Evolutionary conservation across 164 flowering plant genomes (phyloP).

Genomic region (Liquidambar formosana): DNA sequence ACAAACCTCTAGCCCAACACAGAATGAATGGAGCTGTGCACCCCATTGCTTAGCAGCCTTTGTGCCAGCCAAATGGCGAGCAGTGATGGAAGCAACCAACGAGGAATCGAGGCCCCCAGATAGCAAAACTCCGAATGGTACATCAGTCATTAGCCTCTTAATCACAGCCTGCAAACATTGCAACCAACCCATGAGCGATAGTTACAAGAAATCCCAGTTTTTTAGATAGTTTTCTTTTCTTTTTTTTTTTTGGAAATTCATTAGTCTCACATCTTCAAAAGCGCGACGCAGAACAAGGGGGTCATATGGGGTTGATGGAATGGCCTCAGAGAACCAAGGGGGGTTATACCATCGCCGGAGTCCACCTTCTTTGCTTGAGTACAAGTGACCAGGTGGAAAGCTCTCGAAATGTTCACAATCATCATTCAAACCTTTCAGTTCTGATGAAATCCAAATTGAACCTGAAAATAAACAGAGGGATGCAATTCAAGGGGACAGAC

Average conservation of each 20-base stretch:
- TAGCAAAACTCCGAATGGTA: conserved; percentile 87
- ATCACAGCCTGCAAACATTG: conserved; percentile 64
- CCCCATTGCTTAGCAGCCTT: conserved; percentile 94
- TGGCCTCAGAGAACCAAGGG: conserved; percentile 70
- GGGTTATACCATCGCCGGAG: conserved; percentile 86
- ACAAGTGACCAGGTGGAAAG: conserved; percentile 93
- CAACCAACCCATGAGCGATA: background rate
- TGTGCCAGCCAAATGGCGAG: conserved; percentile 77
- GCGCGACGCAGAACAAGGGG: conserved; percentile 75
- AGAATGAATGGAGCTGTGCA: conserved; percentile 88
- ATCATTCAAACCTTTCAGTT: conserved; percentile 84
- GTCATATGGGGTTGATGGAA: conserved; percentile 87
- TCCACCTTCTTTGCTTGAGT: conserved; percentile 81
- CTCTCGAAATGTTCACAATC: conserved; percentile 87
- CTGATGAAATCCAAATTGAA: conserved; percentile 89
- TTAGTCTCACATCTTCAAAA: conserved; percentile 65
- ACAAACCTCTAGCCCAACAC: conserved; percentile 87
- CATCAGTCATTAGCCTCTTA: conserved; percentile 96
- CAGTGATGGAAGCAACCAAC: conserved; percentile 76
- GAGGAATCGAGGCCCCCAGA: conserved; percentile 96
- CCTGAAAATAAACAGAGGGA: conserved; percentile 39
- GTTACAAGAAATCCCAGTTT: background rate
- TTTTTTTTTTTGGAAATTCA: background rate
- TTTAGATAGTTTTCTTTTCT: background rate
- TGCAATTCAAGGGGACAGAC: background rate